A percentile compares a stretch with the other conserved stretches of the same genome.
phyloP scores from a whole-genome alignment of 2,329 filamentous ascomycete species.

The Xylaria sp. region DNA sequence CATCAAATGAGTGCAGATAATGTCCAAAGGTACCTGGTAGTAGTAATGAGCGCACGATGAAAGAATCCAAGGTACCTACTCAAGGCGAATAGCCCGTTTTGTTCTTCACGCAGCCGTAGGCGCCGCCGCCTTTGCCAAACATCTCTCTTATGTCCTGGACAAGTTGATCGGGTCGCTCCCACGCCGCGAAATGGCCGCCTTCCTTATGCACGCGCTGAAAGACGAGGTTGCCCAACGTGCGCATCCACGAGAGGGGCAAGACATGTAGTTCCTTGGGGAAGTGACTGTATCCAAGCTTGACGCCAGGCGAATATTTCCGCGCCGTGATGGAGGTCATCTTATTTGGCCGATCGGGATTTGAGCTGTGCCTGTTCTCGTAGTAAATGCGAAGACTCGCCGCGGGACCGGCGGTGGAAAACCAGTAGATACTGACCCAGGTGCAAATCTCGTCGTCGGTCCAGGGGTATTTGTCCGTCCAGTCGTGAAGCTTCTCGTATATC shows the following conservation, averaged over 20 bases:
- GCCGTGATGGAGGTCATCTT: conserved; percentile 17
- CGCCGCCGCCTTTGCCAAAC: conserved; percentile 50
- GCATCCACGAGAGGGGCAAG: conserved; percentile 50
- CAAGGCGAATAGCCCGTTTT: conserved; percentile 26
- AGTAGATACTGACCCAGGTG: conserved; percentile 70
- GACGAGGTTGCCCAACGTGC: conserved; percentile 56
- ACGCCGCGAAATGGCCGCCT: conserved; percentile 58
- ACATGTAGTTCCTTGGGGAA: conserved; percentile 55
- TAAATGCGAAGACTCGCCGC: conserved; percentile 64
- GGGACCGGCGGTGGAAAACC: conserved; percentile 64
- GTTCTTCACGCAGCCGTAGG: conserved; percentile 34
- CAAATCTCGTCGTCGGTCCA: conserved; percentile 74
- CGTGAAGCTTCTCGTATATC: conserved; percentile 76
- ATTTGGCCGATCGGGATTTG: conserved; percentile 20
- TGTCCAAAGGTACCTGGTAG: no score
- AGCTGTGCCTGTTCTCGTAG: conserved; percentile 55
- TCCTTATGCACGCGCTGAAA: conserved; percentile 46
- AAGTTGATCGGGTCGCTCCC: conserved; percentile 50
- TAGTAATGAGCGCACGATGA: background rate
- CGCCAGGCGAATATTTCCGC: conserved; percentile 31
- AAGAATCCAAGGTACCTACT: background rate
- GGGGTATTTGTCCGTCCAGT: conserved; percentile 66
- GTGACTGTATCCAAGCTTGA: conserved; percentile 42
- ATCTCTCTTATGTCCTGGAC: conserved; percentile 50
- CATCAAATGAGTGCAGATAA: background rate